These are phyloP conservation scores for Irpex sp. DNA, from an alignment of 1,284 basidiomycete genomes.

Conservation along the genomic window DNA sequence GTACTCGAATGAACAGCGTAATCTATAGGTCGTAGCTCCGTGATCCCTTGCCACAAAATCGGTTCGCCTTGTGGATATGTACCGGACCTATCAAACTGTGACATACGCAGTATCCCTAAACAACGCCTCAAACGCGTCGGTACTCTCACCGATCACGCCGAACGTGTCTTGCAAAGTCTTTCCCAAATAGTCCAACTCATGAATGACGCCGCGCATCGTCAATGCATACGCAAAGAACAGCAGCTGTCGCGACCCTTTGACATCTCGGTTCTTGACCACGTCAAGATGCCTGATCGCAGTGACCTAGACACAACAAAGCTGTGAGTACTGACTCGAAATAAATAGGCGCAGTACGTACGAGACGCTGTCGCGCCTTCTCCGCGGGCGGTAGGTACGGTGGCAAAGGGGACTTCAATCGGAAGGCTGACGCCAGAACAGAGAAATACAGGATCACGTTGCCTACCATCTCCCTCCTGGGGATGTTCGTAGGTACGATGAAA, in stretches of 20 bases:
- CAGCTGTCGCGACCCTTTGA: slow-evolving; percentile 74
- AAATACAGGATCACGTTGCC: slow-evolving; percentile 93
- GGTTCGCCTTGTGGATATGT: background rate
- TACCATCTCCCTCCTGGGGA: slow-evolving; percentile 84
- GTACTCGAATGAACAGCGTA: no score
- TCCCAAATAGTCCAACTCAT: slow-evolving; percentile 79
- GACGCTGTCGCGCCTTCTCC: slow-evolving; percentile 69
- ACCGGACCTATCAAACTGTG: background rate
- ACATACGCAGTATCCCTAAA: slow-evolving; percentile 21
- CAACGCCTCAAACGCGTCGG: slow-evolving; percentile 30
- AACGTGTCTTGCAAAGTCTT: slow-evolving; percentile 78
- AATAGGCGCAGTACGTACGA: slow-evolving; percentile 43
- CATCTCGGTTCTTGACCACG: slow-evolving; percentile 73
- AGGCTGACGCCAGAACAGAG: slow-evolving; percentile 82
- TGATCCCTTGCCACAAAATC: background rate
- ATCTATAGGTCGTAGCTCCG: no score
- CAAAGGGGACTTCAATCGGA: slow-evolving; percentile 84
- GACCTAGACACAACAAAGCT: slow-evolving; percentile 39
- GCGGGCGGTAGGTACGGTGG: slow-evolving; percentile 95
- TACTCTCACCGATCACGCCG: slow-evolving; percentile 72
- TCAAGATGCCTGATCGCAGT: slow-evolving; percentile 80
- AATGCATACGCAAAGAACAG: slow-evolving; percentile 93
- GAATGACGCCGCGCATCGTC: slow-evolving; percentile 88
- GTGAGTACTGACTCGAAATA: background rate
- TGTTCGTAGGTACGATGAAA: slow-evolving; percentile 87